Evolutionary conservation across 805 yeast species (phyloP).

Genomic region (Myxozyma melibiosi): DNA sequence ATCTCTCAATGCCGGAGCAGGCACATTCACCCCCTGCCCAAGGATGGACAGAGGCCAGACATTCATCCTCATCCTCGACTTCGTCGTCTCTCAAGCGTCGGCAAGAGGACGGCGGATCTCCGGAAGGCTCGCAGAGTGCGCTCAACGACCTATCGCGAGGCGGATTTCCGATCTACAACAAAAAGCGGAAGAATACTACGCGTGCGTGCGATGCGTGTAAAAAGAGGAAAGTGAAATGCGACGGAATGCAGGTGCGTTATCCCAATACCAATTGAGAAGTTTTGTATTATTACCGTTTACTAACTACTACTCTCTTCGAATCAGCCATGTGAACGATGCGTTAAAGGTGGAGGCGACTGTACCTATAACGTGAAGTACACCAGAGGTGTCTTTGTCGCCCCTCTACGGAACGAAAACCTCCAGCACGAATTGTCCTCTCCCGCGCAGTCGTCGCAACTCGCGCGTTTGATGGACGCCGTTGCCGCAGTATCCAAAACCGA

Average conservation of each 20-base stretch:
- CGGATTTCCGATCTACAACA: no score
- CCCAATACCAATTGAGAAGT: no score
- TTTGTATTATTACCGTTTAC: no score
- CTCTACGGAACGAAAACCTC: conserved; percentile 5
- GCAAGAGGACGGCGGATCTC: background rate
- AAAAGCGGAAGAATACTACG: conserved; percentile 21
- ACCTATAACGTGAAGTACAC: conserved; percentile 21
- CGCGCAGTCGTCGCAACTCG: background rate
- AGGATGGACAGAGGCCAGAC: background rate
- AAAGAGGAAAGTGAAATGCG: conserved; percentile 14
- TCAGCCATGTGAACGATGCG: conserved; percentile 24
- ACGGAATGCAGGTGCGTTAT: conserved; percentile 14
- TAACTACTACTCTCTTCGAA: background rate
- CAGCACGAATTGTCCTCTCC: conserved; percentile 4
- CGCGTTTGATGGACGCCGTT: background rate
- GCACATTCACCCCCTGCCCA: no score
- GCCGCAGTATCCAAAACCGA: background rate
- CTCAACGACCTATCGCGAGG: no score
- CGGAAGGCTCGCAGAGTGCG: background rate
- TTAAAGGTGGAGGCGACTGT: conserved; percentile 5
- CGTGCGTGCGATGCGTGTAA: conserved; percentile 26
- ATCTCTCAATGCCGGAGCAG: no score
- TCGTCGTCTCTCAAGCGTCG: no score
- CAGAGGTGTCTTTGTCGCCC: conserved; percentile 19
- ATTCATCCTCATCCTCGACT: no score